Evolutionary conservation across 2,329 filamentous ascomycete species (phyloP).

Genomic region (Fusarium concolor): DNA sequence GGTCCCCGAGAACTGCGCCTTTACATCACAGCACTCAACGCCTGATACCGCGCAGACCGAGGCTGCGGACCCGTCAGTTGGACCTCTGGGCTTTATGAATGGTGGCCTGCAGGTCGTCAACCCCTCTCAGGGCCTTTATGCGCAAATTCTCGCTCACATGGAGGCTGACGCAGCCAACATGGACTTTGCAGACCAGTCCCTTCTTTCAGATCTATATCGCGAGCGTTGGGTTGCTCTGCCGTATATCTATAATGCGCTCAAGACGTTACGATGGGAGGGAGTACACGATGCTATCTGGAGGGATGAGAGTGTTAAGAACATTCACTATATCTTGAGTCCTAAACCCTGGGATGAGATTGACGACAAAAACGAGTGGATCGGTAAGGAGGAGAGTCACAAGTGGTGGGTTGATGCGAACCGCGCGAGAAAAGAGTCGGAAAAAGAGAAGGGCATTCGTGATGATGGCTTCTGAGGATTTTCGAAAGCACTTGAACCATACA

Average conservation of each 20-base stretch:
- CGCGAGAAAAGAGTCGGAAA: constrained; percentile 58
- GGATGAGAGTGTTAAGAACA: constrained; percentile 68
- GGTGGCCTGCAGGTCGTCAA: constrained; percentile 67
- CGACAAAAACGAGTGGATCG: constrained; percentile 56
- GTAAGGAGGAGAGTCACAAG: constrained; percentile 60
- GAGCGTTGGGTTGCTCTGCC: constrained; percentile 69
- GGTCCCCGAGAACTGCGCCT: constrained; percentile 68
- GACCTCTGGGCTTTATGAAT: constrained; percentile 62
- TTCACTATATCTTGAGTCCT: constrained; percentile 71
- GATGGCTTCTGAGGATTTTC: constrained; percentile 35
- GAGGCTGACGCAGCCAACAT: constrained; percentile 59
- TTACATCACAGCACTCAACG: constrained; percentile 63
- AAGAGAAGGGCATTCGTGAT: constrained; percentile 51
- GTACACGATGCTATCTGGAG: constrained; percentile 69
- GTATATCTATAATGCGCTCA: constrained; percentile 72
- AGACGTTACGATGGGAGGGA: constrained; percentile 65
- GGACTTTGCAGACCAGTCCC: constrained; percentile 70
- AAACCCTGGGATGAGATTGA: constrained; percentile 71
- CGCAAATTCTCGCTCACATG: constrained; percentile 64
- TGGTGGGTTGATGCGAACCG: constrained; percentile 68
- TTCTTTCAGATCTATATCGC: constrained; percentile 66
- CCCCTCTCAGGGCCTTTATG: constrained; percentile 61
- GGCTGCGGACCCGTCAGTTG: constrained; percentile 57
- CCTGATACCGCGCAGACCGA: constrained; percentile 60
- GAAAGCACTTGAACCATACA: not conserved